Conservation (phyloP, 2,329 filamentous ascomycete genomes). For the Microsporum ferrugineum region DNA sequence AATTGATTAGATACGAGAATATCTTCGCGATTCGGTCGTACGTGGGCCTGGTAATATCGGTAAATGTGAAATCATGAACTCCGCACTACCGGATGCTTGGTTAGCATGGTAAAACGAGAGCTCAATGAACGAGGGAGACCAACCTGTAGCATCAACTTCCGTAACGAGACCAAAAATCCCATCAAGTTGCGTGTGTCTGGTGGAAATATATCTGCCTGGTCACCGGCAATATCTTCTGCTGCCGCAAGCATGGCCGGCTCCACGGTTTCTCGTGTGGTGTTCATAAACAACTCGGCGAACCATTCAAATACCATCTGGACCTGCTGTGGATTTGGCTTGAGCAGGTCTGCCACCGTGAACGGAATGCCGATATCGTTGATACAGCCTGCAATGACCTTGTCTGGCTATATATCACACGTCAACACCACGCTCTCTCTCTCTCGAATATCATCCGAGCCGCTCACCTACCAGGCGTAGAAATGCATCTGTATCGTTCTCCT, state of each 20-base stretch:
- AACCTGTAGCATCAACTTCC: conserved; percentile 61
- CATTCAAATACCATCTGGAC: conserved; percentile 98
- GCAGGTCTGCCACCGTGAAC: conserved; percentile 74
- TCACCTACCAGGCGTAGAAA: conserved; percentile 44
- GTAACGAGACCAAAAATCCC: conserved; percentile 83
- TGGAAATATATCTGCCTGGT: conserved; percentile 72
- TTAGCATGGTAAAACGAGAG: background rate
- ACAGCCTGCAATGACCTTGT: conserved; percentile 81
- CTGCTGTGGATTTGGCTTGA: conserved; percentile 86
- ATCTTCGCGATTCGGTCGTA: conserved; percentile 86
- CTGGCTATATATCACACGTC: conserved; percentile 36
- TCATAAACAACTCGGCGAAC: conserved; percentile 89
- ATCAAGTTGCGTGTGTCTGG: conserved; percentile 85
- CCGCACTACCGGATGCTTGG: conserved; percentile 51
- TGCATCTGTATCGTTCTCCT: conserved; percentile 47
- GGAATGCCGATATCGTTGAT: conserved; percentile 93
- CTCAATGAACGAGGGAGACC: background rate
- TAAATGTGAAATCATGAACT: conserved; percentile 86
- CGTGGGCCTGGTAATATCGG: conserved; percentile 81
- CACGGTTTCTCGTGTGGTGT: conserved; percentile 82
- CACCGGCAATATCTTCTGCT: conserved; percentile 64
- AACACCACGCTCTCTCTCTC: background rate
- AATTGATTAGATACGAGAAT: conserved; percentile 97
- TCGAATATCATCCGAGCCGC: conserved; percentile 11
- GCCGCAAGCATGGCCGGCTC: conserved; percentile 92